These are phyloP conservation scores for Suillus lakei DNA, from an alignment of 768 basidiomycete species.

Conservation along the genomic window DNA sequence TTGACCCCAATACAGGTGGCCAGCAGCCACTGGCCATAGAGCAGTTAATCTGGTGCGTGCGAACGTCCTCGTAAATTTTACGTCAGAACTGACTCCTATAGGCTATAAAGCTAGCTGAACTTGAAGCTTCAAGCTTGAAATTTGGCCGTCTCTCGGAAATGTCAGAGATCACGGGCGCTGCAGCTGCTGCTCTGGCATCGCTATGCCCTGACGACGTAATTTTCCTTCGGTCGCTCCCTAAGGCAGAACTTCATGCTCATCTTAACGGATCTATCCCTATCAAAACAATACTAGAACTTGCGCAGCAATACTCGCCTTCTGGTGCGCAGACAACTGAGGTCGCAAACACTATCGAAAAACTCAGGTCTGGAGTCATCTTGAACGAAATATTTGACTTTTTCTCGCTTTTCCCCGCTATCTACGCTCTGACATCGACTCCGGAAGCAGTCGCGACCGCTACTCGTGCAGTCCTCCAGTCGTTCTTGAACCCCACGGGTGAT, in stretches of 20 bases:
- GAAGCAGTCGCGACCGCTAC: slow-evolving; percentile 58
- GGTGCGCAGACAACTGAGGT: slow-evolving; percentile 18
- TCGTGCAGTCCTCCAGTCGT: slow-evolving; percentile 65
- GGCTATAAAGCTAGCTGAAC: no score
- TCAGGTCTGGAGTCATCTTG: slow-evolving; percentile 47
- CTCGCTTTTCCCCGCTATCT: slow-evolving; percentile 75
- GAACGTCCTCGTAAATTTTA: no score
- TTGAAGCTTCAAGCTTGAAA: neutral
- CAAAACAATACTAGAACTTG: slow-evolving; percentile 62
- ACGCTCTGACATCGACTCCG: slow-evolving; percentile 72
- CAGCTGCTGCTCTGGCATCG: slow-evolving; percentile 56
- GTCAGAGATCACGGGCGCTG: slow-evolving; percentile 28
- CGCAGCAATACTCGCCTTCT: slow-evolving; percentile 40
- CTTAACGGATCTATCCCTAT: slow-evolving; percentile 86
- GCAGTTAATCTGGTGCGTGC: no score
- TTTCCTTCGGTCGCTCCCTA: slow-evolving; percentile 70
- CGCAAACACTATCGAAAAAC: slow-evolving; percentile 43
- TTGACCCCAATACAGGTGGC: no score
- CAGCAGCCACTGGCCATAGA: no score
- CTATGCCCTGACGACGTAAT: slow-evolving; percentile 53
- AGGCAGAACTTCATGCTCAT: slow-evolving; percentile 88
- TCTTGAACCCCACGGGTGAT: slow-evolving; percentile 46
- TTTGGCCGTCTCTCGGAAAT: neutral
- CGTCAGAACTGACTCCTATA: no score
- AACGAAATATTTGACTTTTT: slow-evolving; percentile 76